phyloP scores from a whole-genome alignment of 108 stramenopile genomes.

The Nitzschia sp. region DNA sequence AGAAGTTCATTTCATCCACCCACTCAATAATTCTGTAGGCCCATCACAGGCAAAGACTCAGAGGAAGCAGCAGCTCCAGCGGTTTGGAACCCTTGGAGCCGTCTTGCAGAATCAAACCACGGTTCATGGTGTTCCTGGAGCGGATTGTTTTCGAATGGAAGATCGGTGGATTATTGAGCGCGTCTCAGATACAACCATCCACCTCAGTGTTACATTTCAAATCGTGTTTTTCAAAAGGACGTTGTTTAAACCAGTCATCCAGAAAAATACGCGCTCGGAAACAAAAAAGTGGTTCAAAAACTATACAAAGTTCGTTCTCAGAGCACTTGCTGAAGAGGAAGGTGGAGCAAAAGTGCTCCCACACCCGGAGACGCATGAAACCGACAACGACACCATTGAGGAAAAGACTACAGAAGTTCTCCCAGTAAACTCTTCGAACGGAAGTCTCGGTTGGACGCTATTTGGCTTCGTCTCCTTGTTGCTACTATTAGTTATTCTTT shows the following conservation, averaged over 20 bases:
- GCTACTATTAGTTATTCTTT: too few species aligned
- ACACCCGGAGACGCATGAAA: background rate
- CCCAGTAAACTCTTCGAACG: too few species aligned
- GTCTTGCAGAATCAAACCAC: slow-evolving; percentile 34
- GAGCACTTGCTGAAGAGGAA: slow-evolving; percentile 7
- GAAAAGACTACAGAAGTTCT: background rate
- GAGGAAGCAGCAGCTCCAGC: slow-evolving; percentile 29
- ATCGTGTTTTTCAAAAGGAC: slow-evolving; percentile 60
- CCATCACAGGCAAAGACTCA: slow-evolving; percentile 41
- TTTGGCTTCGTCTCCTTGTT: too few species aligned
- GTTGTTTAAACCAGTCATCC: slow-evolving; percentile 59
- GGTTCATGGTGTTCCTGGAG: slow-evolving; percentile 41
- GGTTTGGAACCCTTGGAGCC: slow-evolving; percentile 39
- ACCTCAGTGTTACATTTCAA: slow-evolving; percentile 45
- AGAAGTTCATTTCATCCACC: slow-evolving; percentile 39
- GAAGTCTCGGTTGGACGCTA: too few species aligned
- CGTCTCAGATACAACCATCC: slow-evolving; percentile 13
- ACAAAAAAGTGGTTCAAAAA: slow-evolving; percentile 47
- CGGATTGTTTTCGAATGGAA: slow-evolving; percentile 66
- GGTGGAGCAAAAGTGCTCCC: too few species aligned
- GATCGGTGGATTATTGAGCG: slow-evolving; percentile 65
- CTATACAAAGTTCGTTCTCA: slow-evolving; percentile 23
- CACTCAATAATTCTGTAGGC: slow-evolving; percentile 36
- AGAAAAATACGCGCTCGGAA: slow-evolving; percentile 44
- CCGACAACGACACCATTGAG: background rate